Conservation (phyloP, 345 rosid genomes). For the Carallia pectinifolia region DNA sequence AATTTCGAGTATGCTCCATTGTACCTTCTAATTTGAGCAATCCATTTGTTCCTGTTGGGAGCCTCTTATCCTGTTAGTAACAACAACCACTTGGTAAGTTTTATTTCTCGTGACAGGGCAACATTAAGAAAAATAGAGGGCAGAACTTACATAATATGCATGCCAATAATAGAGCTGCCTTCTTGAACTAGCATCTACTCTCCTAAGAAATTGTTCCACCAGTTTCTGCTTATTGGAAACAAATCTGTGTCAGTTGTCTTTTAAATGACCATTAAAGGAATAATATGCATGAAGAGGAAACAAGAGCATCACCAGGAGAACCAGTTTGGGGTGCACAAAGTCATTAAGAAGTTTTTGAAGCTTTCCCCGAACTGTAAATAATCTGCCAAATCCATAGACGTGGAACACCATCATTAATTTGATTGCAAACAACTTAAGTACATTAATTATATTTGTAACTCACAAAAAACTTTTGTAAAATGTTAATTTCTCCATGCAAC, state of each 20-base stretch:
- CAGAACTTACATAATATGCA: slow-evolving; percentile 58
- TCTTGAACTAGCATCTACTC: slow-evolving; percentile 39
- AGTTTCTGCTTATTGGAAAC: slow-evolving; percentile 48
- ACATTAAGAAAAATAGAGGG: neutral
- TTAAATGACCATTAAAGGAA: neutral
- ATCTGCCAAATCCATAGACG: slow-evolving; percentile 29
- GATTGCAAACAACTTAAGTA: neutral
- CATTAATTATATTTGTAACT: no score
- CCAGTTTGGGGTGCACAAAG: slow-evolving; percentile 57
- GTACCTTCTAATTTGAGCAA: slow-evolving; percentile 67
- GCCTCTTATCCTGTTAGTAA: slow-evolving; percentile 57
- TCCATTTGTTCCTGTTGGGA: slow-evolving; percentile 59
- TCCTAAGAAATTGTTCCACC: slow-evolving; percentile 51
- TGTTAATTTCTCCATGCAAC: neutral
- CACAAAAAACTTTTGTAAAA: no score
- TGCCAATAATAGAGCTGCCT: slow-evolving; percentile 65
- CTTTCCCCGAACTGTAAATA: slow-evolving; percentile 45
- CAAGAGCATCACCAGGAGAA: slow-evolving; percentile 45
- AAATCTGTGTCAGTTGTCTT: neutral
- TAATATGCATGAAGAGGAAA: neutral
- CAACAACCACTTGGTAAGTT: slow-evolving; percentile 1
- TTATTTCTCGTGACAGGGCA: slow-evolving; percentile 2
- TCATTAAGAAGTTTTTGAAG: slow-evolving; percentile 58
- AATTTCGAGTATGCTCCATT: neutral
- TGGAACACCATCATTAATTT: neutral